Conservation (phyloP, 352 stramenopile species). For the Phytopythium delawarense region DNA sequence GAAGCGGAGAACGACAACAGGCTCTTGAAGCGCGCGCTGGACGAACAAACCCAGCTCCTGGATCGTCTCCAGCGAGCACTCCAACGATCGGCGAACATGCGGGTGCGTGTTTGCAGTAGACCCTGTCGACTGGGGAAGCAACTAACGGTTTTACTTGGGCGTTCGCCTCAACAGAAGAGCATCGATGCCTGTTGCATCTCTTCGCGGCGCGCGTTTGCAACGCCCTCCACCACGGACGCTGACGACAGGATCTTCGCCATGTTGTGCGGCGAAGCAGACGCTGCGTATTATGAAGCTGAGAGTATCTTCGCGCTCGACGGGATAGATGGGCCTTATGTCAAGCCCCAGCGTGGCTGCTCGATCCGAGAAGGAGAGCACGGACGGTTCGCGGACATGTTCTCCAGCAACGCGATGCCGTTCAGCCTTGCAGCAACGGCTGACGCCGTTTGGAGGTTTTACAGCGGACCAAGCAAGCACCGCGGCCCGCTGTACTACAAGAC, state of each 20-base stretch:
- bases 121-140: no score
- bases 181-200: no score
- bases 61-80: no score
- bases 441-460: conserved; percentile 33
- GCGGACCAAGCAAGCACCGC: conserved; percentile 24
- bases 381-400: conserved; percentile 32
- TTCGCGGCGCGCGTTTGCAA: not conserved
- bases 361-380: conserved; percentile 21
- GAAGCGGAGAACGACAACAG: conserved; percentile 11
- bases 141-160: not conserved
- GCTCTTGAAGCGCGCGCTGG: conserved; percentile 25
- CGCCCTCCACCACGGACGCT: conserved; percentile 6
- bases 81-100: no score
- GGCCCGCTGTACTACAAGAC: conserved; percentile 31
- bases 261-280: conserved; percentile 10
- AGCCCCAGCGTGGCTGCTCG: conserved; percentile 8
- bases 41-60: conserved; percentile 31
- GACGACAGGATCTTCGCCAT: conserved; percentile 19
- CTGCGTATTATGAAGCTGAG: conserved; percentile 11
- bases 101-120: no score
- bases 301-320: conserved; percentile 13
- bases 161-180: conserved; percentile 10
- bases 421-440: conserved; percentile 20
- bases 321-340: not conserved
- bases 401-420: conserved; percentile 35